phyloP scores from a whole-genome alignment of 495 filamentous ascomycete species.

The Trichoderma virens region DNA sequence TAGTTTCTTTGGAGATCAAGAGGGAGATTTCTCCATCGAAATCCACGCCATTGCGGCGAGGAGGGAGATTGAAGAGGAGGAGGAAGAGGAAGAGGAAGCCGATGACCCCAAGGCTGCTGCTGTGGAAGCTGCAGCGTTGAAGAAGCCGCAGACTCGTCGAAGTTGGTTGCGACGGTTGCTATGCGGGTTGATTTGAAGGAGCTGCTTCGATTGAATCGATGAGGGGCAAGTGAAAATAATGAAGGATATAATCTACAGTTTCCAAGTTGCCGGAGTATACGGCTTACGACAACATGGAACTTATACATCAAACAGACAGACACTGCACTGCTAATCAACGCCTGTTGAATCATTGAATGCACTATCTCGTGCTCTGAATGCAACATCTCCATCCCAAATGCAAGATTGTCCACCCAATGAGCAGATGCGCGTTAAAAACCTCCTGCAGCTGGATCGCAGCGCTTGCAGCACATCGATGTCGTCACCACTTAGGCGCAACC shows the following conservation, averaged over 20 bases:
- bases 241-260: not conserved
- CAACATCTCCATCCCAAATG: no score
- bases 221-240: not conserved
- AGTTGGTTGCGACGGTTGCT: not conserved
- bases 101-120: not conserved
- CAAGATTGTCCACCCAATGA: no score
- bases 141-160: not conserved
- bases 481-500: not conserved
- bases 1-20: constrained; percentile 70
- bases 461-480: not conserved
- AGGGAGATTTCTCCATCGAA: constrained; percentile 57
- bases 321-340: no score
- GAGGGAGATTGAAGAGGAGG: constrained; percentile 14
- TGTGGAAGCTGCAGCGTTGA: not conserved
- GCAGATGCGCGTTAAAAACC: no score
- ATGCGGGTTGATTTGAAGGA: not conserved
- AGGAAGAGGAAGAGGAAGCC: not conserved
- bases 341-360: no score
- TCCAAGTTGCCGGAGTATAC: no score
- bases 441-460: not conserved
- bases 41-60: constrained; percentile 23
- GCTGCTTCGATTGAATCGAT: not conserved
- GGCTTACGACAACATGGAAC: no score
- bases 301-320: no score
- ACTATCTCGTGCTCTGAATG: no score